Evolutionary conservation across 805 yeast genomes (phyloP), one percentile per base, ranked within the genome.

Genomic region (Tetrapisispora iriomotensis): DNA sequence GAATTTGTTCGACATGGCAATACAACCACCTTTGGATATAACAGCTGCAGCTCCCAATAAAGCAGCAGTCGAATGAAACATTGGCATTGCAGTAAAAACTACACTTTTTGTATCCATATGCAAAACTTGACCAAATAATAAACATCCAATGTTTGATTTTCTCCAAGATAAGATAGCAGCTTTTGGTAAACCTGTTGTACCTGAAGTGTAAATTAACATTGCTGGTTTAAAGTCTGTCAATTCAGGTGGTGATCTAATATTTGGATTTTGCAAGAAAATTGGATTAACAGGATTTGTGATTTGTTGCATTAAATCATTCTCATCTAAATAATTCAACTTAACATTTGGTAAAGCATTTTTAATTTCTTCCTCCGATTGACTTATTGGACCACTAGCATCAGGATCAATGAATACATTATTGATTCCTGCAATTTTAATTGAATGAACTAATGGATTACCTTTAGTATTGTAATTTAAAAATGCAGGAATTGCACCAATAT

Each of bases 121-220:
- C 65, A 82, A 72, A 30, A 84, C 79, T 46, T 71, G 71, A 1
- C 85, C 84, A 54, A 85, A 87, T 20, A 84, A 55, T 2, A 70
- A 61, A 1, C 85, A 65, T 1, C 94, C 95, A 66, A 82, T 67
- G 34, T 70, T 72, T 6, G 82, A 73, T 60, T 87, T 88, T 51
- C 86, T 71, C 96, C 96, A 87, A 4, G 92, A 79, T 78, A 88
- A 79, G 40, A 83, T 81, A 2, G 95, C 96, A 5, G 96, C 82
- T 60, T 88, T 88, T 13, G 97, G 96, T 45, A 88, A 64, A 0
- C 96, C 96, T 0, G 96, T 85, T 6, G 96, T 90, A 29, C 97
- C 97, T 0, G 95, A 83, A 0, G 97, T 88, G 60, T 80, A 88
- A 37, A 88, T 84, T 47, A 84, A 70, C 47, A 79, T 72, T 17